Percentiles rank a stretch among this genome's conserved stretches.
These are phyloP conservation scores for Primulina tabacum DNA, from an alignment of 257 asterid genomes.

Conservation along the genomic window DNA sequence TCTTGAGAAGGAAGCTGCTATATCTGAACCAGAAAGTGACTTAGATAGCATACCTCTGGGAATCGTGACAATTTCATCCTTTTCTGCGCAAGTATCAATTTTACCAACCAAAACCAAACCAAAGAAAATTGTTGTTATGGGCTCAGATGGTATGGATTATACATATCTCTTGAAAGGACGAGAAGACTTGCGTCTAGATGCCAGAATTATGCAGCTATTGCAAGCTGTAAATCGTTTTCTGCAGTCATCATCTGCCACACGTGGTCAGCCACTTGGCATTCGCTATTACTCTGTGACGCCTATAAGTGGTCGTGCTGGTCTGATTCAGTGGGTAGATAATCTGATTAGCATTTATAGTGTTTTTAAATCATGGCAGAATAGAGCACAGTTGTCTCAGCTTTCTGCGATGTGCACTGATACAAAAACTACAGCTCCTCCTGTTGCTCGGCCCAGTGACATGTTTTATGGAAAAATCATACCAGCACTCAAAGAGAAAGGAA, in stretches of 20 bases:
- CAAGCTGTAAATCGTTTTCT: constrained; percentile 91
- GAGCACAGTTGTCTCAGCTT: constrained; percentile 70
- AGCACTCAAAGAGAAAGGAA: constrained; percentile 98
- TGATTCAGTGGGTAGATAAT: constrained; percentile 98
- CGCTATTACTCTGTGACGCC: constrained; percentile 97
- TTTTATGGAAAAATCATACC: constrained; percentile 96
- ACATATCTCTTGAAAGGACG: constrained; percentile 98
- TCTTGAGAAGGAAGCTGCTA: constrained; percentile 72
- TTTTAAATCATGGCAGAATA: constrained; percentile 94
- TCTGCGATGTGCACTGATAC: constrained; percentile 57
- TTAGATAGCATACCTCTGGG: constrained; percentile 48
- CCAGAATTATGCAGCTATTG: constrained; percentile 97
- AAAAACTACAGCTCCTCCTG: constrained; percentile 65
- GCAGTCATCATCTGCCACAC: constrained; percentile 67
- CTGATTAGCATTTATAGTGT: constrained; percentile 86
- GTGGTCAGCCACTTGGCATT: constrained; percentile 67
- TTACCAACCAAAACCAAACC: constrained; percentile 98
- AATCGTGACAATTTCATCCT: constrained; percentile 73
- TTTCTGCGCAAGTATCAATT: constrained; percentile 67
- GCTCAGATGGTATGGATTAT: constrained; percentile 88
- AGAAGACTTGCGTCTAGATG: constrained; percentile 98
- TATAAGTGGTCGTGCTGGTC: constrained; percentile 97
- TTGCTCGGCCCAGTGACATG: constrained; percentile 98
- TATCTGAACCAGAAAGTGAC: constrained; percentile 54
- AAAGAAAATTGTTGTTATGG: constrained; percentile 73